These are phyloP conservation scores for Sarocladiaceae sp. DNA, from an alignment of 2,329 filamentous ascomycete species.

Conservation along the genomic window DNA sequence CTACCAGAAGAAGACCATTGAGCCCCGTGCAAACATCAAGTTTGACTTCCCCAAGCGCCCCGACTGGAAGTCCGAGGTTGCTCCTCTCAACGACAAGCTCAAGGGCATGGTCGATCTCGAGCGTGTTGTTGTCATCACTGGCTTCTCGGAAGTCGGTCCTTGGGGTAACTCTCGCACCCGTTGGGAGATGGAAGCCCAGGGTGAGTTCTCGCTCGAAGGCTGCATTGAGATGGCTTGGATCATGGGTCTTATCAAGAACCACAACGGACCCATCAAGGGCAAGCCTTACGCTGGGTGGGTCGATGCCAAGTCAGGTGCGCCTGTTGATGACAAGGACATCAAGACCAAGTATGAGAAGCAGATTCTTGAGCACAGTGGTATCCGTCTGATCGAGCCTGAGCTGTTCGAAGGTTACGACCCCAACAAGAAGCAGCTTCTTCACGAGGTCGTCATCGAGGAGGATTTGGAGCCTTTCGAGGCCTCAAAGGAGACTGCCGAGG, in stretches of 20 bases:
- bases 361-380: constrained; percentile 94
- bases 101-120: constrained; percentile 99
- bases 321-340: constrained; percentile 95
- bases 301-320: constrained; percentile 87
- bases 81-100: constrained; percentile 79
- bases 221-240: constrained; percentile 99
- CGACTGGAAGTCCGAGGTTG: constrained; percentile 85
- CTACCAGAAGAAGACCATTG: constrained; percentile 89
- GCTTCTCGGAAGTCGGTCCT: constrained; percentile 90
- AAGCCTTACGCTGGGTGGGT: constrained; percentile 97
- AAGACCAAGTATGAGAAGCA: constrained; percentile 96
- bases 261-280: constrained; percentile 93
- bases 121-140: constrained; percentile 95
- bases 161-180: constrained; percentile 98
- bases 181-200: constrained; percentile 98
- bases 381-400: constrained; percentile 95
- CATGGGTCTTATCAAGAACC: constrained; percentile 98
- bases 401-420: constrained; percentile 96
- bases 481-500: constrained; percentile 93
- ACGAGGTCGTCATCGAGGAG: constrained; percentile 95
- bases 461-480: constrained; percentile 96
- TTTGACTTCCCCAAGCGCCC: constrained; percentile 89
- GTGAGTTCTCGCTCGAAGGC: constrained; percentile 93
- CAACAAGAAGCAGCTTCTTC: constrained; percentile 95
- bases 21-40: constrained; percentile 96